Percentiles rank a stretch among this genome's conserved stretches.
phyloP scores from a whole-genome alignment of 208 protist species.

The Blechomonas ayalai region DNA sequence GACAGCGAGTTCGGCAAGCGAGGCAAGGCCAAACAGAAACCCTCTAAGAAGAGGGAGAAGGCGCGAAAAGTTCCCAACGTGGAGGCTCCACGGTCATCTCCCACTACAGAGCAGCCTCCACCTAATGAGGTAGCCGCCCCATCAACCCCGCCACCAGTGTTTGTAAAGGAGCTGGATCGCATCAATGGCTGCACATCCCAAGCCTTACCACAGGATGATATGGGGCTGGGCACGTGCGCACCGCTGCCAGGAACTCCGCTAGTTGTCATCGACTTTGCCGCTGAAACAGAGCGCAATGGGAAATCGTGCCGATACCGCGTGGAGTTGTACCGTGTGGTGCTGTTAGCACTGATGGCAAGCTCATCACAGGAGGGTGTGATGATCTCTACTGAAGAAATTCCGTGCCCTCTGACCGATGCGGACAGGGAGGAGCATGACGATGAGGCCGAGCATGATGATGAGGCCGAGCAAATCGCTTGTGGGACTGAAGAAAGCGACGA shows the following conservation, averaged over 20 bases:
- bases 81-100: background rate
- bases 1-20: conserved; percentile 17
- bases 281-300: conserved; percentile 29
- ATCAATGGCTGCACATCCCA: conserved; percentile 8
- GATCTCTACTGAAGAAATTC: background rate
- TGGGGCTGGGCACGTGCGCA: conserved; percentile 24
- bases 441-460: background rate
- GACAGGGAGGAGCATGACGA: conserved; percentile 6
- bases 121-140: too few relatives aligned
- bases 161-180: conserved; percentile 12
- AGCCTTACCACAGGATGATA: conserved; percentile 12
- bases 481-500: conserved; percentile 5
- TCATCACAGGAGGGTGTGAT: background rate
- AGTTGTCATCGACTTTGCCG: conserved; percentile 26
- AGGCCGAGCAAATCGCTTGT: background rate
- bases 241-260: conserved; percentile 30
- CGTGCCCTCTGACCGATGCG: background rate
- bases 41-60: background rate
- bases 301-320: conserved; percentile 44
- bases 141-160: background rate
- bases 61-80: conserved; percentile 1
- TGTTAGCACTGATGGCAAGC: conserved; percentile 27
- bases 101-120: too few relatives aligned
- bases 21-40: conserved; percentile 15
- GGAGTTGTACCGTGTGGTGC: conserved; percentile 55